Evolutionary conservation across 1,284 basidiomycete species (phyloP), one percentile per base, ranked within the genome.

Genomic region (Marasmius oreades): DNA sequence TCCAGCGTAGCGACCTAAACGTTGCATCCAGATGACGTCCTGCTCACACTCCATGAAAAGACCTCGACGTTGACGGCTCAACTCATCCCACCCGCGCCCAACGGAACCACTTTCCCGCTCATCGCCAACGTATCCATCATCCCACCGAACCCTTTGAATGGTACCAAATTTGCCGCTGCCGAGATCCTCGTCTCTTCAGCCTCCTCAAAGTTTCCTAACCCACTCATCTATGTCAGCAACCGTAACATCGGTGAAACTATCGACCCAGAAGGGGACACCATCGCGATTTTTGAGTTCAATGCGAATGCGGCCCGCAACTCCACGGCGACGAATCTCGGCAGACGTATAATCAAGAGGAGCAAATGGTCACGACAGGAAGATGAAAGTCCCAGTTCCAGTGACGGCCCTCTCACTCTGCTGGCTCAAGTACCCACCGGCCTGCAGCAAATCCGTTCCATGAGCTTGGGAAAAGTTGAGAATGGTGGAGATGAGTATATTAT

Each of bases 181-280:
- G 83, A 85, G 64, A 76, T 85, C 59, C 73, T 85, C 61, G 73
- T 82, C 52, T 79, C 83, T 0, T 63, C 69, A 16, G 73, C 77
- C 2, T 79, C 77, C 8, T 59, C 66, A 8, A 59, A 68, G 24
- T 85, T 78, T 71, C 78, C 78, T 1, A 69, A 66, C 14, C 74
- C 78, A 0, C 79, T 81, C 61, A 75, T 87, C 51, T 87, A 86
- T 66, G 76, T 77, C 20, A 84, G 82, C 55, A 88, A 88, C 70
- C 77, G 85, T 54, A 84, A 86, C 66, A 76, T 70, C 1, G 79
- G 74, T 11, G 73, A 67, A 67, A 68, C 67, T 23, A 65, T 68
- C 61, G 81, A 75, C 64, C 68, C 70, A 56, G 70, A 64, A 11
- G 84, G 84, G 16, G 85, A 87, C 68, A 76, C 80, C 3, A 84